Conservation (phyloP, 805 yeast genomes). For the Barnettozyma wickerhamii region DNA sequence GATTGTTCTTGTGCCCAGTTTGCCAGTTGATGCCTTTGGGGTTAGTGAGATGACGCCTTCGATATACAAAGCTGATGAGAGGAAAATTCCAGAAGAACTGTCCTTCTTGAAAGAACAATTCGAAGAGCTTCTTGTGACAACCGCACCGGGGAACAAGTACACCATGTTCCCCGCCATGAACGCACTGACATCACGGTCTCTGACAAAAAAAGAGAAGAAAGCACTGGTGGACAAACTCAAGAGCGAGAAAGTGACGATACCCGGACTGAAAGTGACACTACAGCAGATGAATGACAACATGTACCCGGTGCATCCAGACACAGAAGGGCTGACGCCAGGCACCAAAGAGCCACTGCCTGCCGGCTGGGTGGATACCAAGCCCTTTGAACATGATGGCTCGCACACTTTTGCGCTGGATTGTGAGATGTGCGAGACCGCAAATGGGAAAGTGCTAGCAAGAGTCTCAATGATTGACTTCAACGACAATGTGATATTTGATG, state of each 20-base stretch:
- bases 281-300: constrained; percentile 45
- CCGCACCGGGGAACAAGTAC: constrained; percentile 64
- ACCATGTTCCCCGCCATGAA: constrained; percentile 49
- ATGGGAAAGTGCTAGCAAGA: constrained; percentile 68
- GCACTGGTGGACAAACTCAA: constrained; percentile 28
- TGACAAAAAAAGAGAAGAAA: constrained; percentile 52
- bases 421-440: constrained; percentile 76
- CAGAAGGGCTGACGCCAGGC: constrained; percentile 13
- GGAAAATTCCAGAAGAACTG: constrained; percentile 6
- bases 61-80: not conserved
- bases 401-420: constrained; percentile 83
- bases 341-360: constrained; percentile 12
- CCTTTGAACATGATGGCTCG: constrained; percentile 53
- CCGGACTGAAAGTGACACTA: constrained; percentile 48
- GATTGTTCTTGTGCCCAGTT: constrained; percentile 54
- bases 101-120: constrained; percentile 36
- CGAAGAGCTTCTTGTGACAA: constrained; percentile 41
- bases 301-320: constrained; percentile 58
- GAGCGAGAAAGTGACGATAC: constrained; percentile 35
- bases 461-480: constrained; percentile 68
- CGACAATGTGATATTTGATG: constrained; percentile 59
- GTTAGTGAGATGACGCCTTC: constrained; percentile 5
- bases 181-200: constrained; percentile 52
- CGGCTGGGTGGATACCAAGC: constrained; percentile 52
- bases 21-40: constrained; percentile 9